Base-by-base conservation (phyloP, 2,329 filamentous ascomycete species). In the Fusarium tuaranense region DNA sequence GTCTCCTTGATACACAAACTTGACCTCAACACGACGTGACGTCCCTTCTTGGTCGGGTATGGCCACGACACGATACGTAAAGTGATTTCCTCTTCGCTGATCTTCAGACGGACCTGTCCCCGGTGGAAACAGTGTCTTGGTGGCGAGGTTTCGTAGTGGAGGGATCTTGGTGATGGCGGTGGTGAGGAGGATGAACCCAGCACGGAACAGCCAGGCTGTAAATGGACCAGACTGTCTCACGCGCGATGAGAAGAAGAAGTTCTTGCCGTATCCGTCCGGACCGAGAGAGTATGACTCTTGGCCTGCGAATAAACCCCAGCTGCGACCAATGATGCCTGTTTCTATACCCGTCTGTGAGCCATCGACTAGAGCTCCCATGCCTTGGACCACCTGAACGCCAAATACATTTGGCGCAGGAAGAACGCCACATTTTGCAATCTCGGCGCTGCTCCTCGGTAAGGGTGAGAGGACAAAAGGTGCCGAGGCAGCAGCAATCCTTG, bases 41-140 rank as follows among this genome's bases (percentile, higher is more conserved):
- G 10, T 48, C 12, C 55, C 61, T 30, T 12, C 7, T 34, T 46
- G 39, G 3, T 77, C 72, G 2, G 70, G 68, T 39, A 75, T 22
- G 12, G 65, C 74, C 16, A 77, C 16, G 12, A 53, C 64, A 34
- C 73, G 69, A 38, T 77, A 73, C 14, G 60, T 67, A 25, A 77
- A 73, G 44, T 65, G 66, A 18, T 74, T 63, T 6, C 66, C 48
- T 27, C 18, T 32, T 16, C 72, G 65, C 20, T 66, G 55, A 51
- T 62, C 62, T 14, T 68, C 68, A 7, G 72, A 74, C 20, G 68
- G 74, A 5, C 72, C 75, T 41, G 74, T 75, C 22, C 72, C 70
- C 7, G 69, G 65, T 3, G 70, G 72, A 51, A 77, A 69, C 20
- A 77, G 60, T 2, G 32, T 63, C 36, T 58, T 63, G 18, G 64